Conservation (phyloP, 305 asterid genomes). For the Fraxinus sp. region DNA sequence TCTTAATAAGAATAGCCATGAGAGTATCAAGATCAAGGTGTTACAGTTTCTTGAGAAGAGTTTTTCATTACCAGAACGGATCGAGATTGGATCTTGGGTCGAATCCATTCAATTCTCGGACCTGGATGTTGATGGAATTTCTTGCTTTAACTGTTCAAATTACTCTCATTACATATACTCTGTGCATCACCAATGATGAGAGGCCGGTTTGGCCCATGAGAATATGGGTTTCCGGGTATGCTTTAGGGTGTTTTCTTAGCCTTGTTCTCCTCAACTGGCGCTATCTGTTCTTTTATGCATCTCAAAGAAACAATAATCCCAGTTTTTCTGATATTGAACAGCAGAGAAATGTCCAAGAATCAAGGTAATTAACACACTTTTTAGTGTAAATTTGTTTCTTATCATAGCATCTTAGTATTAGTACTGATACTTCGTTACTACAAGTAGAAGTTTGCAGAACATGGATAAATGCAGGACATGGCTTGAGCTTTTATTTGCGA, state of each 20-base stretch:
- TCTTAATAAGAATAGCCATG: slow-evolving; percentile 65
- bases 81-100: slow-evolving; percentile 78
- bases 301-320: slow-evolving; percentile 28
- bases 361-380: slow-evolving; percentile 47
- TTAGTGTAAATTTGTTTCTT: neutral
- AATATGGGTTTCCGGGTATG: slow-evolving; percentile 78
- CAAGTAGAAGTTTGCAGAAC: slow-evolving; percentile 48
- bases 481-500: slow-evolving; percentile 76
- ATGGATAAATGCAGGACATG: slow-evolving; percentile 59
- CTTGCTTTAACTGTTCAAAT: slow-evolving; percentile 54
- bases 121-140: slow-evolving; percentile 77
- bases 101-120: slow-evolving; percentile 69
- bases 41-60: slow-evolving; percentile 73
- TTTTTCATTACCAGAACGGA: slow-evolving; percentile 83
- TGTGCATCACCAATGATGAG: slow-evolving; percentile 56
- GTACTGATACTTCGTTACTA: neutral
- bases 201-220: slow-evolving; percentile 94
- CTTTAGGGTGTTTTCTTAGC: slow-evolving; percentile 61
- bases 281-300: slow-evolving; percentile 35
- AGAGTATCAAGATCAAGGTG: slow-evolving; percentile 68
- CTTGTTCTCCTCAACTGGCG: slow-evolving; percentile 53
- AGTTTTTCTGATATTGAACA: slow-evolving; percentile 56
- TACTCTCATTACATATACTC: slow-evolving; percentile 36
- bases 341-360: slow-evolving; percentile 52
- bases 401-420: neutral